Percentiles rank a stretch among this genome's conserved stretches.
Evolutionary conservation across 2,329 filamentous ascomycete genomes (phyloP).

Genomic region (Botrytis deweyae): DNA sequence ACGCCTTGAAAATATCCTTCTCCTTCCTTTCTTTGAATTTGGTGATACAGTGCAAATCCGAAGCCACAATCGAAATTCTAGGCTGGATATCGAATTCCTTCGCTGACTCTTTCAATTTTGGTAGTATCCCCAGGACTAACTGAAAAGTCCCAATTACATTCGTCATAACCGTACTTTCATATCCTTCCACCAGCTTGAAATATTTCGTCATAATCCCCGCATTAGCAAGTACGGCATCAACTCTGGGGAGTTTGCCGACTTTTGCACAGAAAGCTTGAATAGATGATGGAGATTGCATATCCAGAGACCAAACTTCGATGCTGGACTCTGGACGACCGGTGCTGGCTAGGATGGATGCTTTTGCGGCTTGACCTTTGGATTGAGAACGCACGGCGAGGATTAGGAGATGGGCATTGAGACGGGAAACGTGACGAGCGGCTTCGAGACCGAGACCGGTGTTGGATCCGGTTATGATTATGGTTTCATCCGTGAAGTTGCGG

Average conservation of each 20-base stretch:
- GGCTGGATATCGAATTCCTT: slow-evolving; percentile 20
- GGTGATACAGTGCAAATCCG: slow-evolving; percentile 29
- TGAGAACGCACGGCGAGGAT: slow-evolving; percentile 45
- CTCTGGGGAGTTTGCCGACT: slow-evolving; percentile 39
- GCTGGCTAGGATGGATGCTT: slow-evolving; percentile 33
- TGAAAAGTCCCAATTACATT: slow-evolving; percentile 38
- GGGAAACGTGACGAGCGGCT: slow-evolving; percentile 39
- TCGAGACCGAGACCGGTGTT: slow-evolving; percentile 36
- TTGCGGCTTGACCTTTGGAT: slow-evolving; percentile 41
- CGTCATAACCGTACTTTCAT: slow-evolving; percentile 29
- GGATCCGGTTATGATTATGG: slow-evolving; percentile 20
- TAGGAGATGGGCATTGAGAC: slow-evolving; percentile 40
- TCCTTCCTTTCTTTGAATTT: slow-evolving; percentile 31
- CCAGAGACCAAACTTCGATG: slow-evolving; percentile 31
- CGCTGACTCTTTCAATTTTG: slow-evolving; percentile 33
- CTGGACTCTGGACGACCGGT: slow-evolving; percentile 24
- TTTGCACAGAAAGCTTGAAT: slow-evolving; percentile 25
- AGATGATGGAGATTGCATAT: slow-evolving; percentile 26
- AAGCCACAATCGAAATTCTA: slow-evolving; percentile 28
- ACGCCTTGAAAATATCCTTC: slow-evolving; percentile 29
- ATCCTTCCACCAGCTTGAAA: slow-evolving; percentile 27
- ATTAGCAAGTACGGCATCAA: slow-evolving; percentile 48
- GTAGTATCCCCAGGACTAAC: slow-evolving; percentile 31
- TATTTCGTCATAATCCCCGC: slow-evolving; percentile 24
- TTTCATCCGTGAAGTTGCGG: slow-evolving; percentile 20